Evolutionary conservation across 2,329 filamentous ascomycete genomes (phyloP).

Genomic region (Malbranchea zuffiana): DNA sequence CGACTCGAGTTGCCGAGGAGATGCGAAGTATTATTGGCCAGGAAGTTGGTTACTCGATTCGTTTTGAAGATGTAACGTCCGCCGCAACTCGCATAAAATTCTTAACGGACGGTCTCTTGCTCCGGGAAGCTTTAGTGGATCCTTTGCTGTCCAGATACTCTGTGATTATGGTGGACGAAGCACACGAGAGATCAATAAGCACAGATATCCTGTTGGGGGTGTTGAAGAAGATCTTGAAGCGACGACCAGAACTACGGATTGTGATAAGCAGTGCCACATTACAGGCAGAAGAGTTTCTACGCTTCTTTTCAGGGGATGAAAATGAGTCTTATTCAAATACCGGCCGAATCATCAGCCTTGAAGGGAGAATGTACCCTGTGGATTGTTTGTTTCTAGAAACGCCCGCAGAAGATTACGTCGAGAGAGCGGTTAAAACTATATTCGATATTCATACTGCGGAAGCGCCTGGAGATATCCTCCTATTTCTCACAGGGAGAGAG

Average conservation of each 20-base stretch:
- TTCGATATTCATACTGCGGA: conserved; percentile 81
- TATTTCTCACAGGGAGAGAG: conserved; percentile 86
- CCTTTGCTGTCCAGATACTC: conserved; percentile 84
- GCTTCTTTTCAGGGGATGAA: conserved; percentile 54
- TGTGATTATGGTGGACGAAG: conserved; percentile 95
- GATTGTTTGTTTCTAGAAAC: conserved; percentile 70
- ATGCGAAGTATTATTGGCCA: conserved; percentile 76
- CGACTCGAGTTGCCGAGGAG: conserved; percentile 80
- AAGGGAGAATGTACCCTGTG: conserved; percentile 80
- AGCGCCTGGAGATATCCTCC: conserved; percentile 70
- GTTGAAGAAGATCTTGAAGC: conserved; percentile 78
- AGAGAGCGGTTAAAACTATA: conserved; percentile 69
- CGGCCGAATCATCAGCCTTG: conserved; percentile 66
- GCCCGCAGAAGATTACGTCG: conserved; percentile 76
- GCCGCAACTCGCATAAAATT: conserved; percentile 83
- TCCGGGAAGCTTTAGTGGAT: conserved; percentile 86
- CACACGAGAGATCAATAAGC: conserved; percentile 84
- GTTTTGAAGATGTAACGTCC: conserved; percentile 84
- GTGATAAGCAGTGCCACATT: conserved; percentile 89
- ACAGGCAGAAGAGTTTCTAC: conserved; percentile 74
- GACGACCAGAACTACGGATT: conserved; percentile 69
- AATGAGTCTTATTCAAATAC: conserved; percentile 28
- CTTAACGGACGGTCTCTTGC: conserved; percentile 80
- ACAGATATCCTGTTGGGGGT: conserved; percentile 84
- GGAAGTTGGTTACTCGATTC: conserved; percentile 85